These are phyloP conservation scores for Pleodorina starrii DNA, from an alignment of 139 green algal species.

Conservation along the genomic window DNA sequence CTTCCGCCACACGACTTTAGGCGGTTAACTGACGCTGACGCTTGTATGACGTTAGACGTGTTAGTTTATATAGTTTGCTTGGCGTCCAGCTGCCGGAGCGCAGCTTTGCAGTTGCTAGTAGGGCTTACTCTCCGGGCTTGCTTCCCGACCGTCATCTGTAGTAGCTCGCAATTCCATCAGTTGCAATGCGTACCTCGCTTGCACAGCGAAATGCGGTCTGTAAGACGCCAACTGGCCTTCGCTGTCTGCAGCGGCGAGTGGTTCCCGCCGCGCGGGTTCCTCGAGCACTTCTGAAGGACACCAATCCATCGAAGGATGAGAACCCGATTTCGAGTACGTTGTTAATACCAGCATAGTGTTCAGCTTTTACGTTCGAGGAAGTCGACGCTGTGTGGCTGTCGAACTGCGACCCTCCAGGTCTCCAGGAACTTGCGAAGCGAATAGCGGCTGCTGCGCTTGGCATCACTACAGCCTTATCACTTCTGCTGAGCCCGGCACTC, in stretches of 20 bases:
- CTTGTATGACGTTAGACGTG: no score
- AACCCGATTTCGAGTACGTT: not conserved
- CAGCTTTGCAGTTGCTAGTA: not conserved
- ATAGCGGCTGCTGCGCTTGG: not conserved
- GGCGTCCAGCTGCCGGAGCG: not conserved
- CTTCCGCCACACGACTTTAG: no score
- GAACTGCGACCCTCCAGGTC: not conserved
- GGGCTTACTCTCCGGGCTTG: not conserved
- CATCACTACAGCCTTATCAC: not conserved
- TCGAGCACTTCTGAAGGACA: not conserved
- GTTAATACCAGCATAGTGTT: not conserved
- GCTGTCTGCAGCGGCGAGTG: not conserved
- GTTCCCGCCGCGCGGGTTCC: not conserved
- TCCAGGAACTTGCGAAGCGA: not conserved
- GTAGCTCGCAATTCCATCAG: not conserved
- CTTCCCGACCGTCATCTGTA: not conserved
- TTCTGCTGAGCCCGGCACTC: constrained; percentile 26
- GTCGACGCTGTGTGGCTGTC: not conserved
- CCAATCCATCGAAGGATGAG: not conserved
- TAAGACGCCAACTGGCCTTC: not conserved
- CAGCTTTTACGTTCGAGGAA: not conserved
- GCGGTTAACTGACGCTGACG: no score
- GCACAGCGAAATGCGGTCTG: not conserved
- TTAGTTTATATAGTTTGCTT: not conserved
- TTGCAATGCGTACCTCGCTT: not conserved